phyloP scores from a whole-genome alignment of 108 stramenopile genomes.

The Fistulifera solaris region DNA sequence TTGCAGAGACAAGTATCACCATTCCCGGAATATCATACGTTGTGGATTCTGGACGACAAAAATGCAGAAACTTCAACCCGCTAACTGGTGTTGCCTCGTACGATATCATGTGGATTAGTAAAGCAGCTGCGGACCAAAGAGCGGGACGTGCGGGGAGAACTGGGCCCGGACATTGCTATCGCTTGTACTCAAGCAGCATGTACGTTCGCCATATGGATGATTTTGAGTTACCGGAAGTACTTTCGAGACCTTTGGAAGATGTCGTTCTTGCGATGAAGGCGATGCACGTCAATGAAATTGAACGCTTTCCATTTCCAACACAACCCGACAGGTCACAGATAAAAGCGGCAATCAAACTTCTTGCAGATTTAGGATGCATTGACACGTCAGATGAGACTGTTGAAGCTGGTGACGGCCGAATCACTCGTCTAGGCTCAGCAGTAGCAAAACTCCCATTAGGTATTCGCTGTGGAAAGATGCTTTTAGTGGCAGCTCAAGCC shows the following conservation, averaged over 20 bases:
- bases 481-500: conserved; percentile 77
- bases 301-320: conserved; percentile 62
- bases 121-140: conserved; percentile 95
- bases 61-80: conserved; percentile 80
- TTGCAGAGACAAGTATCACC: conserved; percentile 93
- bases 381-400: conserved; percentile 35
- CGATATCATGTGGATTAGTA: conserved; percentile 93
- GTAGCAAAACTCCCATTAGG: conserved; percentile 78
- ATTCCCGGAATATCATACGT: conserved; percentile 86
- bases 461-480: conserved; percentile 81
- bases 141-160: conserved; percentile 95
- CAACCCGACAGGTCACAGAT: conserved; percentile 64
- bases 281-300: conserved; percentile 67
- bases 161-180: conserved; percentile 96
- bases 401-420: conserved; percentile 52
- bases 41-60: conserved; percentile 95
- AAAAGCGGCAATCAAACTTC: conserved; percentile 55
- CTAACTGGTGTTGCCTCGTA: conserved; percentile 81
- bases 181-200: conserved; percentile 88
- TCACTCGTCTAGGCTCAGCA: conserved; percentile 66
- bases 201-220: conserved; percentile 81
- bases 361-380: conserved; percentile 75
- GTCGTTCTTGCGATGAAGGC: conserved; percentile 88
- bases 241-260: conserved; percentile 79
- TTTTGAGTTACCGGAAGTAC: conserved; percentile 80